Evolutionary conservation across 192 early-diverging fungal species (phyloP).

Genomic region (Backusella australiensis): DNA sequence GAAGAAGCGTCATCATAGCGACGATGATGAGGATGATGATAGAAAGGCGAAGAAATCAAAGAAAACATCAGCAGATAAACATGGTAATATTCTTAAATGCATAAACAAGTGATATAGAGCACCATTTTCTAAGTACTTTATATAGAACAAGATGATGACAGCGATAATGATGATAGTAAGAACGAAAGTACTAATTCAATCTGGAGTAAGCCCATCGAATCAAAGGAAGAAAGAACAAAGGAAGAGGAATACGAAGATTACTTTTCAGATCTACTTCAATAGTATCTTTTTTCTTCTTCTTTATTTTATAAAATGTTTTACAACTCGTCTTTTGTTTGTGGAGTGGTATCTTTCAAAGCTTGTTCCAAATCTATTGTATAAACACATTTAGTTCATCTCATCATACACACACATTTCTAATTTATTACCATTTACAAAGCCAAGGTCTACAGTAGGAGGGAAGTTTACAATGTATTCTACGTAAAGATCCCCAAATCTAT

Average conservation of each 20-base stretch:
- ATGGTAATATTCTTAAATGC: not conserved
- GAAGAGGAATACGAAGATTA: slow-evolving; percentile 68
- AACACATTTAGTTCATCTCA: too few relatives aligned
- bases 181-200: not conserved
- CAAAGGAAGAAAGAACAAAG: slow-evolving; percentile 33
- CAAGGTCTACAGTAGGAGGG: slow-evolving; percentile 57
- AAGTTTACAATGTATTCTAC: slow-evolving; percentile 87
- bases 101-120: too few relatives aligned
- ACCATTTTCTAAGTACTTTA: not conserved
- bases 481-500: slow-evolving; percentile 74
- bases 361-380: not conserved
- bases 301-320: not conserved
- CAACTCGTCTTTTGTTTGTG: not conserved
- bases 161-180: not conserved
- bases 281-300: not conserved
- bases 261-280: slow-evolving; percentile 58
- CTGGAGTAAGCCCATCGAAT: slow-evolving; percentile 26
- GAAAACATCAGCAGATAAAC: not conserved
- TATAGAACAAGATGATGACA: not conserved
- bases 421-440: slow-evolving; percentile 36
- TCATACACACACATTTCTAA: too few relatives aligned
- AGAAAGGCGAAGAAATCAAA: not conserved
- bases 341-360: not conserved
- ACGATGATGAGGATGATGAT: not conserved
- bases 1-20: not conserved